Evolutionary conservation across 2,329 filamentous ascomycete species (phyloP), one percentile per base, ranked within the genome.

Genomic region (Colletotrichum echinochloae): DNA sequence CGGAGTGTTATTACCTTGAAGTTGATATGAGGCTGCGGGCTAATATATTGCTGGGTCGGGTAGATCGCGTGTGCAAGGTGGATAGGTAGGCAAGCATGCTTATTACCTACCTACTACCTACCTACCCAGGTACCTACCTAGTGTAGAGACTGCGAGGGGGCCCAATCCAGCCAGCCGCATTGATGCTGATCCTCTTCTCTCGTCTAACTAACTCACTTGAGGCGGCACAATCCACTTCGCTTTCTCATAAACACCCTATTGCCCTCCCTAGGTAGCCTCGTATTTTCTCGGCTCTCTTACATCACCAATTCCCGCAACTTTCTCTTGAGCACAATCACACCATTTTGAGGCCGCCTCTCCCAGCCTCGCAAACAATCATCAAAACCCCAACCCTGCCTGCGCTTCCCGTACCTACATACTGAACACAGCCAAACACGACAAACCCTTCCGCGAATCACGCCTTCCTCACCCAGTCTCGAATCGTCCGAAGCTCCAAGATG

Each of bases 401-500:
- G 20, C 41, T 54, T 7, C 60, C 48, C 12, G 20, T 39, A 33
- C 4, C 30, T 33, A 33, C 4, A 4, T 33, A 44, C 41, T n/a
- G 16, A 20, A 23, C 20, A 60, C 54, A 33, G 20, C 46, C 55
- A 55, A 59, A 44, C 46, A 33, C 23, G 68, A 63, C 68, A 63
- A 54, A 55, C 51, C 39, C 41, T 71, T 39, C 6, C 18, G 9
- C 54, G 30, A 56, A 18, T 37, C 54, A 61, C 30, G 23, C 44
- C 64, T 23, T 37, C 59, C 16, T 37, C 46, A 54, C 49, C 64
- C 59, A 66, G 70, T 71, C 69, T 61, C 55, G 48, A 71, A 60
- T 71, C 70, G 41, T 66, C 70, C 70, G 56, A 70, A 72, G 44
- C 57, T 75, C 76, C 79, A 85, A 82, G 78, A 85, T 85, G 83